Evolutionary conservation across 371 early-diverging fungal species (phyloP), one percentile per base, ranked within the genome.

Genomic region (Mycotypha africana): DNA sequence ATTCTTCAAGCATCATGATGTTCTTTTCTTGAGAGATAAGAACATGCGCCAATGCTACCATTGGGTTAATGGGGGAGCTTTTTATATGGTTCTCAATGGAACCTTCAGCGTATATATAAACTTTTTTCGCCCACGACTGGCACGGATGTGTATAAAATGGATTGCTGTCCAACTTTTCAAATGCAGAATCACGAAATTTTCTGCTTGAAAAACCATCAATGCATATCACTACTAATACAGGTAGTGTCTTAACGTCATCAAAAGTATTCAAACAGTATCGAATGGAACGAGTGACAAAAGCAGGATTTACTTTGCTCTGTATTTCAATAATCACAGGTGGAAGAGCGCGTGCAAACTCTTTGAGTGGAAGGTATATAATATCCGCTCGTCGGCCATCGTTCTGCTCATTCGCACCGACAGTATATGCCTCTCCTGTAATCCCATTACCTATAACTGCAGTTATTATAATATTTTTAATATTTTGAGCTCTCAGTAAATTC

Each of bases 91-190:
- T 24, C 28, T 37, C 38, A 37, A 53, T 47, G 24, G 53, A 53
- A 38, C 47, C 53, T 36, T 28, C 36, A 35, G 41, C 49, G 49
- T 38, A 44, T 16, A 34, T 32, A 34, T 42, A 24, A 42, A 47
- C 53, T 42, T 42, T 32, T 38, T 53, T 47, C 42, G 38, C 47
- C 53, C 47, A 53, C 34, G 42, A 33, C 42, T 35, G 15, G 37
- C 49, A 42, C 36, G 23, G 28, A 35, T 42, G 51, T 38, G 15
- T 45, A 30, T 51, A 45, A 34, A 38, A 51, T 24, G 51, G 51
- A 19, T 51, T 34, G 39, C 45, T 51, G 34, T 51, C 45, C 21
- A 20, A 26, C 45, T 51, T 51, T 25, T 23, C 34, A 40, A 51
- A 45, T 32, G 31, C 40, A 26, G 38, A n/a, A 15, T 40, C 32